Percentiles rank a stretch among this genome's conserved stretches.
These are phyloP conservation scores for Lolium rigidum DNA, from an alignment of 176 grass and related monocot species.

Conservation along the genomic window DNA sequence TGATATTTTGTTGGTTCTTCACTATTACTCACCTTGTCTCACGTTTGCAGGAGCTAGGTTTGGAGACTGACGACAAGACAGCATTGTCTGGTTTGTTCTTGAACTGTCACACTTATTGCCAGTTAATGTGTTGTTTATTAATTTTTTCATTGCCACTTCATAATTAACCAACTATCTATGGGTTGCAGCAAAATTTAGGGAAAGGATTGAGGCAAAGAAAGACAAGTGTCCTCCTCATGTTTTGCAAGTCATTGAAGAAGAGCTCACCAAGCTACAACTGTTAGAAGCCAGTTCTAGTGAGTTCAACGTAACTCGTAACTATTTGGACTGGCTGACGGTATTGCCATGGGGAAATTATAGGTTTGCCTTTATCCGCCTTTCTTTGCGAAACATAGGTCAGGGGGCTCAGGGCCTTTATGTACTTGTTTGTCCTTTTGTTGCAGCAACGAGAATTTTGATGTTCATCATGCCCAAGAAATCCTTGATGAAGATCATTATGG, in stretches of 20 bases:
- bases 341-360: conserved; percentile 99
- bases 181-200: conserved; percentile 85
- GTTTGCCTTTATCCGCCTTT: conserved; percentile 54
- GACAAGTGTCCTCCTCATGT: conserved; percentile 90
- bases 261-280: conserved; percentile 88
- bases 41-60: conserved; percentile 82
- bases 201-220: conserved; percentile 94
- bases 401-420: conserved; percentile 29
- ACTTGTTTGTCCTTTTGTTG: conserved; percentile 34
- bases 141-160: background rate
- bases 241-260: conserved; percentile 98
- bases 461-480: conserved; percentile 93
- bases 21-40: conserved; percentile 32
- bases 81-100: conserved; percentile 90
- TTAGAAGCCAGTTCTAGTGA: conserved; percentile 96
- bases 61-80: conserved; percentile 99
- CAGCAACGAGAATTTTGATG: conserved; percentile 96
- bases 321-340: conserved; percentile 97
- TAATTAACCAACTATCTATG: conserved; percentile 38
- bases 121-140: conserved; percentile 26
- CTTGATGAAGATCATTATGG: conserved; percentile 99
- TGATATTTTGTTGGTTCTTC: conserved; percentile 16
- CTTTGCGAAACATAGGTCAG: conserved; percentile 29
- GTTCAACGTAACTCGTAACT: conserved; percentile 98
- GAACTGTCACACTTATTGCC: conserved; percentile 35